phyloP scores from a whole-genome alignment of 495 filamentous ascomycete species.

The Aspergillus leporis region DNA sequence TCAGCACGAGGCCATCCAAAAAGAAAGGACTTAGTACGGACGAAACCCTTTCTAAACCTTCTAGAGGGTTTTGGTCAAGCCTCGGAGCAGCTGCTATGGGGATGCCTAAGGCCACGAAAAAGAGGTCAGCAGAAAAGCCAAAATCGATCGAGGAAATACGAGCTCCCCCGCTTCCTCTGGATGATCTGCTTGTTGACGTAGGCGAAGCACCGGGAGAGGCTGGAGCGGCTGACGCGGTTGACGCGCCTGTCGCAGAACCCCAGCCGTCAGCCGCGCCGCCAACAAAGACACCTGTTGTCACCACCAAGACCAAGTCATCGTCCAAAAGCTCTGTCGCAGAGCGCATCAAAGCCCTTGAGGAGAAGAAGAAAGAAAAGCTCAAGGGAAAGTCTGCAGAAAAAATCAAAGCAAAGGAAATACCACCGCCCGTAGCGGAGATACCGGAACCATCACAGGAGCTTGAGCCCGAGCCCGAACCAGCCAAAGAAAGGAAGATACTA shows the following conservation, averaged over 20 bases:
- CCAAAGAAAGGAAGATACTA: constrained; percentile 24
- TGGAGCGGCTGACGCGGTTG: constrained; percentile 33
- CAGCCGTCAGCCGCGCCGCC: constrained; percentile 36
- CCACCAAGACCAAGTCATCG: constrained; percentile 45
- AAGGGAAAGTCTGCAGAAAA: constrained; percentile 35
- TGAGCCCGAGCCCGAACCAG: constrained; percentile 22
- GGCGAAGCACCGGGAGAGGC: constrained; percentile 31
- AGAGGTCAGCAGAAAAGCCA: constrained; percentile 35
- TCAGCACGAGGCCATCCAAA: constrained; percentile 38
- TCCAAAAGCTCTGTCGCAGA: constrained; percentile 48
- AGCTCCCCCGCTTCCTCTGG: constrained; percentile 24
- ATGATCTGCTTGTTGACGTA: constrained; percentile 35
- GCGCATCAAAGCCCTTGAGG: constrained; percentile 49
- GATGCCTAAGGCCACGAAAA: constrained; percentile 38
- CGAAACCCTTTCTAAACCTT: constrained; percentile 33
- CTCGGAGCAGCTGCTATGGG: constrained; percentile 37
- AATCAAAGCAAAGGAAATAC: constrained; percentile 27
- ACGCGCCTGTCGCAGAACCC: constrained; percentile 33
- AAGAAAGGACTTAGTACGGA: constrained; percentile 30
- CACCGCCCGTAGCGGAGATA: constrained; percentile 19
- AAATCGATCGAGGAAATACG: constrained; percentile 24
- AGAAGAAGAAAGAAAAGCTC: constrained; percentile 41
- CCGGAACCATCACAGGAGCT: constrained; percentile 22
- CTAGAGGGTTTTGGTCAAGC: constrained; percentile 49
- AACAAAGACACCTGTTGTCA: constrained; percentile 27